Evolutionary conservation across 257 asterid genomes (phyloP), one percentile per base, ranked within the genome.

Genomic region (Solanum pimpinellifolium): DNA sequence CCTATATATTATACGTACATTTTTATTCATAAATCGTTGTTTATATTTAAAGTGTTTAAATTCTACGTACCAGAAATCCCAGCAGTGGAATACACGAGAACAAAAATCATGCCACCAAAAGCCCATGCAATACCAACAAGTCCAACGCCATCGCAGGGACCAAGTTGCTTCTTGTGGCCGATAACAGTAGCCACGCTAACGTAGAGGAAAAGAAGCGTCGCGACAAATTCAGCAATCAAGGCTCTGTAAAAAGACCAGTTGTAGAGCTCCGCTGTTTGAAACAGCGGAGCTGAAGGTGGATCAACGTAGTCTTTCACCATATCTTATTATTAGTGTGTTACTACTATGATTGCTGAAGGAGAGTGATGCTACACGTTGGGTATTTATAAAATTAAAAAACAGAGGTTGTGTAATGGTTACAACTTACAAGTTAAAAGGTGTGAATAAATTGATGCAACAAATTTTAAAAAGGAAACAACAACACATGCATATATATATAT

Each of bases 221-320:
- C 89, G 10, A 87, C 39, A 69, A 87, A 87, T 86, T 87, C 89
- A 44, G 87, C 84, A 13, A 83, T 72, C 62, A 87, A 52, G 4
- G 89, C 89, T 70, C 89, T 83, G 87, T 87, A 83, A 23, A 87
- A 87, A 21, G 89, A 87, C 87, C 89, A 87, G 2, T 44, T 73
- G 49, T 83, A 72, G 18, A 87, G 60, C 89, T 83, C 87, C 6
- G 25, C 62, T 13, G 13, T 35, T 49, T 83, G 87, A 23, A 87
- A 44, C 39, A 87, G 62, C 47, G 85, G 87, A 13, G 84, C 81
- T 35, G 89, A 73, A 6, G 89, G 87, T 10, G 39, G 77, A 21
- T 87, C 87, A 0, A 83, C 89, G 10, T 87, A 87, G 27, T 83
- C 78, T 46, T 87, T 87, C 84, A 9, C 72, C 88, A 86, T 86